phyloP scores from a whole-genome alignment of 306 rosid species.

The Fragaria iinumae region DNA sequence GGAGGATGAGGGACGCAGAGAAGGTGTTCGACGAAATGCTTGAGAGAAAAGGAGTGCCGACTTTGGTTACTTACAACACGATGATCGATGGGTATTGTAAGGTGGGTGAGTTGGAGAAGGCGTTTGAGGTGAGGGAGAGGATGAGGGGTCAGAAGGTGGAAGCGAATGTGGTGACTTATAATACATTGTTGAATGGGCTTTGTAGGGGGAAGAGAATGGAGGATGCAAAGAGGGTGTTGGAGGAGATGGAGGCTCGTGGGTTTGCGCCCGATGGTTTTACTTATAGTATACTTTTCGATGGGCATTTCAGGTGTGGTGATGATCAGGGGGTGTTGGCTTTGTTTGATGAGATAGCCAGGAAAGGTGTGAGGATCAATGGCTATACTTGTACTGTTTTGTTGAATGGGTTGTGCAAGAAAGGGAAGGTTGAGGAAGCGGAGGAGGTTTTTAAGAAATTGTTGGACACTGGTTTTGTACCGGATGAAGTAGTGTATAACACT shows the following conservation, averaged over 20 bases:
- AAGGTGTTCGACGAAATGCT: constrained; percentile 68
- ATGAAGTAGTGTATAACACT: constrained; percentile 51
- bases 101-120: constrained; percentile 57
- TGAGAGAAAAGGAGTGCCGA: constrained; percentile 33
- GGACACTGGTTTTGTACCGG: constrained; percentile 47
- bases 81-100: constrained; percentile 68
- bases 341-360: constrained; percentile 30
- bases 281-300: constrained; percentile 45
- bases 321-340: constrained; percentile 32
- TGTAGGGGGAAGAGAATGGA: constrained; percentile 54
- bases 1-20: constrained; percentile 53
- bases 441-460: constrained; percentile 53
- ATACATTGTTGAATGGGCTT: constrained; percentile 60
- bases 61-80: constrained; percentile 61
- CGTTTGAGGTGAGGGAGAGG: constrained; percentile 54
- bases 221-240: constrained; percentile 47
- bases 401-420: constrained; percentile 64
- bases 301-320: constrained; percentile 33
- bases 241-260: constrained; percentile 55
- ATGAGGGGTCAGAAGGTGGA: constrained; percentile 54
- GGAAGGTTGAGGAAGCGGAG: constrained; percentile 55
- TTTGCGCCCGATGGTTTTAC: constrained; percentile 56
- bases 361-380: constrained; percentile 36
- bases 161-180: constrained; percentile 57
- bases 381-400: constrained; percentile 52